These are phyloP conservation scores for Backusella australiensis DNA, from an alignment of 192 early-diverging fungal genomes.

Conservation along the genomic window DNA sequence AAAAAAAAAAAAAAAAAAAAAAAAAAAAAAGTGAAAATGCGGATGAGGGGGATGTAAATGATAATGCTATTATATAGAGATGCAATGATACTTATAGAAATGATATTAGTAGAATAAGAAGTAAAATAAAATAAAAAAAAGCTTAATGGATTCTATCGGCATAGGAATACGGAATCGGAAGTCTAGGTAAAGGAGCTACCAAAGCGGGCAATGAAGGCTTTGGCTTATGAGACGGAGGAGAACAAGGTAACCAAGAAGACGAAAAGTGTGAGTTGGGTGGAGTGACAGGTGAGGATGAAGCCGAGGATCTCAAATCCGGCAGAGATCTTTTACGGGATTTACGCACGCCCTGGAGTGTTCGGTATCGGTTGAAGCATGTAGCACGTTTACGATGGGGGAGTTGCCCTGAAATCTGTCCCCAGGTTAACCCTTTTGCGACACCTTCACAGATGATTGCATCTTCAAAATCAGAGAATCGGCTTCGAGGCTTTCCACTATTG, in stretches of 20 bases:
- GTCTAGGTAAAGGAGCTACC: conserved; percentile 10
- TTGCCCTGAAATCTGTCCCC: conserved; percentile 36
- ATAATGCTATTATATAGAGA: not conserved
- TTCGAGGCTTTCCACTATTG: conserved; percentile 26
- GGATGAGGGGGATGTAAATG: not conserved
- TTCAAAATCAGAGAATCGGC: conserved; percentile 34
- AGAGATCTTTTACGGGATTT: conserved; percentile 30
- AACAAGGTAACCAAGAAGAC: conserved; percentile 1
- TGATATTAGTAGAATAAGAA: not conserved
- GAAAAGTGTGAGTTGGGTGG: conserved; percentile 8
- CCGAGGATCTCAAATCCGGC: not conserved
- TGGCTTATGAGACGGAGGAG: not conserved
- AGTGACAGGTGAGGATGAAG: conserved; percentile 3
- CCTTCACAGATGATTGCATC: conserved; percentile 36
- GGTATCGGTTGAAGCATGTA: conserved; percentile 38
- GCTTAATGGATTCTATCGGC: conserved; percentile 12
- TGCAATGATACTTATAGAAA: not conserved
- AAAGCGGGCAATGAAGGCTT: not conserved
- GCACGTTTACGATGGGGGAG: conserved; percentile 38
- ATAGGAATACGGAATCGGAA: conserved; percentile 11
- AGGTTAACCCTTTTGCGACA: conserved; percentile 36
- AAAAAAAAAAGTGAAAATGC: not conserved
- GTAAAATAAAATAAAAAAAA: not conserved
- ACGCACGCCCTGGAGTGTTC: conserved; percentile 33
- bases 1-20: not conserved